Percentiles rank a stretch among this genome's conserved stretches.
Evolutionary conservation across 257 asterid genomes (phyloP).

Genomic region (Solanum corneliomulleri): DNA sequence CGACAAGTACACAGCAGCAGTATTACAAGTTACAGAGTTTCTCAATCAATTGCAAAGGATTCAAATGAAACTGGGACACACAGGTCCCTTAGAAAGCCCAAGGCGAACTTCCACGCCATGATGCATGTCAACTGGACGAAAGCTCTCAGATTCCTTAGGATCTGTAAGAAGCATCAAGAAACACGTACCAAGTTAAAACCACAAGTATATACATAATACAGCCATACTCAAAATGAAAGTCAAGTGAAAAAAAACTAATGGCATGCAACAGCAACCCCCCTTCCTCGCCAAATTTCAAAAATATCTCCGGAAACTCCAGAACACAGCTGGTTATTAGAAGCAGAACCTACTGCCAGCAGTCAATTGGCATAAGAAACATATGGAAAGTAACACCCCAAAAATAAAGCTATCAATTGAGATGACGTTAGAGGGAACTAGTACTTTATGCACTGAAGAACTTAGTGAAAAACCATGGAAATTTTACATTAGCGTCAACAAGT

Average conservation of each 20-base stretch:
- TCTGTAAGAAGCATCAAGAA: slow-evolving; percentile 31
- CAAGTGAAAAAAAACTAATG: background rate
- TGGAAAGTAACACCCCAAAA: background rate
- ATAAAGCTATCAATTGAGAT: background rate
- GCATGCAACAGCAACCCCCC: background rate
- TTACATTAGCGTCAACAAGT: background rate
- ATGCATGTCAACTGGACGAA: slow-evolving; percentile 69
- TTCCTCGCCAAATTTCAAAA: background rate
- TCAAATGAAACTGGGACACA: slow-evolving; percentile 69
- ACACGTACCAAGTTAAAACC: background rate
- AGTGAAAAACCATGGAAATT: background rate
- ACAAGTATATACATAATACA: background rate
- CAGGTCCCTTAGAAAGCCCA: slow-evolving; percentile 78
- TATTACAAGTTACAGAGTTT: background rate
- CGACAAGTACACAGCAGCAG: background rate
- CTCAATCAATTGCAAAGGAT: background rate
- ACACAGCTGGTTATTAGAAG: background rate
- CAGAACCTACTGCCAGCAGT: background rate
- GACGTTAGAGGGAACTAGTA: background rate
- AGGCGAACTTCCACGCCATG: slow-evolving; percentile 94
- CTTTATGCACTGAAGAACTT: background rate
- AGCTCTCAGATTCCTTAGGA: slow-evolving; percentile 77
- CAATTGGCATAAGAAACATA: background rate
- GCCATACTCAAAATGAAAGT: background rate
- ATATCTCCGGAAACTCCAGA: background rate